Evolutionary conservation across 208 protist species (phyloP), one percentile per base, ranked within the genome.

Genomic region (Trypanosoma brucei): DNA sequence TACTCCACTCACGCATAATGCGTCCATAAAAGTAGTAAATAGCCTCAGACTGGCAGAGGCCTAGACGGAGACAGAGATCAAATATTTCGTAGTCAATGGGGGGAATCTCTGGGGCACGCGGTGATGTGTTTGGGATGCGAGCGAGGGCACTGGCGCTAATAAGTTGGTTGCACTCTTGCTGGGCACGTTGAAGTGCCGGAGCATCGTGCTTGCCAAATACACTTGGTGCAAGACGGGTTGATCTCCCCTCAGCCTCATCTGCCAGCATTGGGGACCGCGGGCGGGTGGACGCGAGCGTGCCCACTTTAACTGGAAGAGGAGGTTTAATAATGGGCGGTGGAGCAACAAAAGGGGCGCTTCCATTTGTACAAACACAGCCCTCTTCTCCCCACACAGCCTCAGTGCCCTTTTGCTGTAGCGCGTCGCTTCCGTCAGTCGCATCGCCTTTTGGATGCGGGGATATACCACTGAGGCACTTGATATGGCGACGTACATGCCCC

Each of bases 11-110:
- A 4, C 68, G 61, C 53, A 92, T 48, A 9, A 94, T 88, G 50
- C 88, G 79, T 34, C 81, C 76, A 63, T 92, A 84, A 64, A 86
- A 91, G 65, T 86, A 70, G 46, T 86, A 87, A 37, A 92, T 67
- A 4, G 76, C 78, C 6, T 68, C 54, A 6, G 68, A 42, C 42
- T 61, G 62, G 13, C 78, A 78, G 4, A 94, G 55, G 13, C 83
- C 81, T 6, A 92, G 76, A 8, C 81, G 80, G 40, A 88, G 60
- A 55, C 74, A 85, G 37, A 88, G 65, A 37, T 91, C 81, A 50
- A 86, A 84, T 14, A 94, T 70, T 56, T 92, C 83, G 64, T 94
- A 94, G 70, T 94, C 84, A 44, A 94, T 67, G 2, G 88, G 88
- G 11, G 79, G 83, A 38, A 83, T 40, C 37, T 60, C 51, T 14